Evolutionary conservation across 352 stramenopile species (phyloP).

Genomic region (Phytophthora idaei): DNA sequence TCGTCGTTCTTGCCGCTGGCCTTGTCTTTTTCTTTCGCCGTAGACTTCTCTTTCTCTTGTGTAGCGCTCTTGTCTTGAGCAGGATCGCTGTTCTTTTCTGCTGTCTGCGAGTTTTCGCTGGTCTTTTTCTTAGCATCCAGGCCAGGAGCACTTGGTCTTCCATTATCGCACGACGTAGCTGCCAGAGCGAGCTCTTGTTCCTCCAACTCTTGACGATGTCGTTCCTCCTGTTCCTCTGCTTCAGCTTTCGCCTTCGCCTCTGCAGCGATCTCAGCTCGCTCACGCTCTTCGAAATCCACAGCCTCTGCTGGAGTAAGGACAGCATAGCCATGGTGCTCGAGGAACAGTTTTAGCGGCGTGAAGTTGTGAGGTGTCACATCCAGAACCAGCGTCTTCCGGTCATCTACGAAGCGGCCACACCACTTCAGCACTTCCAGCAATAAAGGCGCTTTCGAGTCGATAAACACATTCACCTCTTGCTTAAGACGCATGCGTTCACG

Average conservation of each 20-base stretch:
- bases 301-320: conserved; percentile 53
- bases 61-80: not conserved
- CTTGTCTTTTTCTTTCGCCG: conserved; percentile 9
- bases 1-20: conserved; percentile 17
- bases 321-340: conserved; percentile 52
- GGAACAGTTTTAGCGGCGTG: conserved; percentile 41
- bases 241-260: conserved; percentile 32
- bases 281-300: conserved; percentile 36
- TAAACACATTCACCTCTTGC: conserved; percentile 71
- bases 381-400: conserved; percentile 60
- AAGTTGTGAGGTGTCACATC: conserved; percentile 67
- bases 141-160: not conserved
- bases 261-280: conserved; percentile 27
- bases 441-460: conserved; percentile 66
- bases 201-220: conserved; percentile 18
- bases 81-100: not conserved
- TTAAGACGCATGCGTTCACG: conserved; percentile 55
- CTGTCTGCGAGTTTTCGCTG: not conserved
- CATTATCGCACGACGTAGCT: not conserved
- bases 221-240: conserved; percentile 26
- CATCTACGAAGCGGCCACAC: conserved; percentile 54
- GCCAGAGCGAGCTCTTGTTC: conserved; percentile 3
- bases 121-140: conserved; percentile 4
- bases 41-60: conserved; percentile 10
- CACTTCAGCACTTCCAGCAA: conserved; percentile 64